Conservation (phyloP, 495 filamentous ascomycete genomes). For the Parachaetomium inaequale region DNA sequence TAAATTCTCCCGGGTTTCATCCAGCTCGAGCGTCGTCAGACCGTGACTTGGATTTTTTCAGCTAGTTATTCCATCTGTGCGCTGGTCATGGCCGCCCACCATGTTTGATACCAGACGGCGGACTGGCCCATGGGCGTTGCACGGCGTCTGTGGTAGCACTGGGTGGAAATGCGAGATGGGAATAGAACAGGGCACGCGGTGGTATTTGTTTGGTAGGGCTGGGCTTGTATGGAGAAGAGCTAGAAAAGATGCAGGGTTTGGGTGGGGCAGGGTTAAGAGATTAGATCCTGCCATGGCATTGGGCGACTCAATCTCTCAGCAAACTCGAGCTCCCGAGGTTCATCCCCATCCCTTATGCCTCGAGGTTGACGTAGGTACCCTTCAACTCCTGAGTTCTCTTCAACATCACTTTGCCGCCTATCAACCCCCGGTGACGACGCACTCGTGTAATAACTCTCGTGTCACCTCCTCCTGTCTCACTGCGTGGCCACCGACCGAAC, state of each 20-base stretch:
- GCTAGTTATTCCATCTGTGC: background rate
- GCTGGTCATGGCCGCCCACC: too few species aligned
- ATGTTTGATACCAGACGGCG: too few species aligned
- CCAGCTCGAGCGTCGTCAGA: background rate
- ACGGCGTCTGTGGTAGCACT: background rate
- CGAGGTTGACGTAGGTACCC: background rate
- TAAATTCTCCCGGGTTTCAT: background rate
- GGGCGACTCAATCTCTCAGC: background rate
- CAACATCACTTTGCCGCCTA: background rate
- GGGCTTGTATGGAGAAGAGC: background rate
- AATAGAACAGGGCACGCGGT: background rate
- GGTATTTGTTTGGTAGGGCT: background rate
- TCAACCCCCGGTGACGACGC: background rate
- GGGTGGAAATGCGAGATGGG: background rate
- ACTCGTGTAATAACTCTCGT: background rate
- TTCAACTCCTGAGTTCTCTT: too few species aligned
- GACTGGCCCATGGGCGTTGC: background rate
- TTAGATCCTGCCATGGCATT: conserved; percentile 10
- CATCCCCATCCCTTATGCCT: background rate
- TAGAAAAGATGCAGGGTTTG: background rate
- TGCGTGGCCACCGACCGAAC: background rate
- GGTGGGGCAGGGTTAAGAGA: too few species aligned
- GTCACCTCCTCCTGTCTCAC: background rate
- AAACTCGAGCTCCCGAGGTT: background rate
- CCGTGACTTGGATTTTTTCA: background rate